Evolutionary conservation across 192 early-diverging fungal genomes (phyloP).

Genomic region (Coemansia sp.): DNA sequence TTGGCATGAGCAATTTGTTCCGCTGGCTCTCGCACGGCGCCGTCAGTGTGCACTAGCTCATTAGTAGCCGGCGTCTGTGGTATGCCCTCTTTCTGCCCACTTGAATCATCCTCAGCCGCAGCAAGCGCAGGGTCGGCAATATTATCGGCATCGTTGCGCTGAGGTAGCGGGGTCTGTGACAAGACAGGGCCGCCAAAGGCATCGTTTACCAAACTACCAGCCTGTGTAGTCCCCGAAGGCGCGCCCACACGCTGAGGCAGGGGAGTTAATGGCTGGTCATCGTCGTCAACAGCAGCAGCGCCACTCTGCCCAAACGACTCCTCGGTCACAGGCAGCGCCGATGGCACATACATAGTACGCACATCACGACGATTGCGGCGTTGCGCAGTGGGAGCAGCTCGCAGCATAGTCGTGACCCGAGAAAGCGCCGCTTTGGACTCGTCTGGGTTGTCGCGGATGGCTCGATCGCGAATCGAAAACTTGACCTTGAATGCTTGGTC

Average conservation of each 20-base stretch:
- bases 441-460: constrained; percentile 50
- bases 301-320: neutral
- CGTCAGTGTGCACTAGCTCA: neutral
- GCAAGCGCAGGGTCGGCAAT: neutral
- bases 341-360: constrained; percentile 46
- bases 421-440: constrained; percentile 45
- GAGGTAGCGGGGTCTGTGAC: constrained; percentile 7
- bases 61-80: neutral
- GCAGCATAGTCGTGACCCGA: constrained; percentile 40
- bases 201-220: neutral
- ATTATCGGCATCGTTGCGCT: neutral
- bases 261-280: neutral
- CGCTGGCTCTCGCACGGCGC: neutral
- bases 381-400: constrained; percentile 24
- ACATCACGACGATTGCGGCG: constrained; percentile 44
- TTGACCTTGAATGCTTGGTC: constrained; percentile 44
- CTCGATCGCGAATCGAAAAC: constrained; percentile 47
- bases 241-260: neutral
- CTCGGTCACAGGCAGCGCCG: neutral
- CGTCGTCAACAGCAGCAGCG: neutral
- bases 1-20: neutral
- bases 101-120: neutral
- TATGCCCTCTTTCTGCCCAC: neutral
- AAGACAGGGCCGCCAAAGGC: neutral
- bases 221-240: neutral